Conservation (phyloP, 139 green algal species). For the Chlamydomonas sp. region DNA sequence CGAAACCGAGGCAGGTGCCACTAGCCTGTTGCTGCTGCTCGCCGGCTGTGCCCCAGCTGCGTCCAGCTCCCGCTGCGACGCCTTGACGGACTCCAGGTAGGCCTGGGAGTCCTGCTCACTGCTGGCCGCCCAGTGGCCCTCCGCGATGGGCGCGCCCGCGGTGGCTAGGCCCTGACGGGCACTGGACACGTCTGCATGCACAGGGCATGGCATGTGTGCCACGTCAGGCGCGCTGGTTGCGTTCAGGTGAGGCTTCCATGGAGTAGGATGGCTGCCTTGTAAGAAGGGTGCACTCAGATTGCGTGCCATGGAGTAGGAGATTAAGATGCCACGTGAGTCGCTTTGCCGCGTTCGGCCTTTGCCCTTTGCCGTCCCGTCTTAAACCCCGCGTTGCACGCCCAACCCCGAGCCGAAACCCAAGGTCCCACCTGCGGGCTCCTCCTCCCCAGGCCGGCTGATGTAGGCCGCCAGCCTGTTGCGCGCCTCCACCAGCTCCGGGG, state of each 20-base stretch:
- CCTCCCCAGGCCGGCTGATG: constrained; percentile 48
- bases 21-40: too few species aligned
- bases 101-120: constrained; percentile 23
- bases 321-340: too few species aligned
- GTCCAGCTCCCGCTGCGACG: constrained; percentile 51
- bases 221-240: too few species aligned
- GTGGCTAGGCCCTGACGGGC: constrained; percentile 19
- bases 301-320: too few species aligned
- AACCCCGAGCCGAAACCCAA: too few species aligned
- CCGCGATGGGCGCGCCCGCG: background rate
- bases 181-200: constrained; percentile 29
- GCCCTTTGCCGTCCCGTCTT: too few species aligned
- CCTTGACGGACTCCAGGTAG: constrained; percentile 52
- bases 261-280: too few species aligned
- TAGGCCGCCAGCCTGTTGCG: constrained; percentile 59
- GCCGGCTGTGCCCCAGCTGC: background rate
- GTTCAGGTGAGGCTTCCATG: too few species aligned
- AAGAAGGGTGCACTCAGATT: too few species aligned
- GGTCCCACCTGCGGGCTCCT: constrained; percentile 59
- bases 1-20: too few species aligned
- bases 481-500: constrained; percentile 66
- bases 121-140: background rate
- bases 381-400: too few species aligned
- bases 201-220: background rate
- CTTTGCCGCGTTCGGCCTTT: too few species aligned